Evolutionary conservation across 148 eudicot genomes (phyloP), one percentile per base, ranked within the genome.

Genomic region (Fagopyrum esculentum): DNA sequence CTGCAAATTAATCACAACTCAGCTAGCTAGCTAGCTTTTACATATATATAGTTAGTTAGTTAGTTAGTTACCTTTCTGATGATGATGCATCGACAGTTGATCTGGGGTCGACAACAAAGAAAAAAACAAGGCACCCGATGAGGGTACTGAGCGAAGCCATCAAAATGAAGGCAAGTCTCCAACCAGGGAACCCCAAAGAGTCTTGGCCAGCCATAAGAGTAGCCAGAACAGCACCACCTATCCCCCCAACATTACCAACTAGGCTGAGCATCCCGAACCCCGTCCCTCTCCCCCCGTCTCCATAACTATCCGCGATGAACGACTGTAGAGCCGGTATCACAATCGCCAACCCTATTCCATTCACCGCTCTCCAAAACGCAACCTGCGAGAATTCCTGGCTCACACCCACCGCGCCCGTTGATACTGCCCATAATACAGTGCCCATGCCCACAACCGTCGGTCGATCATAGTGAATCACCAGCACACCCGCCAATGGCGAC

Each of bases 271-370:
- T 78, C 77, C 98, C 98, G 74, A 94, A 94, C 19, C 97, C 98
- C 44, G 88, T 79, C 45, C 98, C 98, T 77, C 98, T 85, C 15
- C 81, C 89, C 57, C 84, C 85, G 78, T 94, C 98, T 73, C 60
- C 60, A 74, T 91, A 91, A 74, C 93, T 89, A 75, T 94, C 98
- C 3, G 98, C 98, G 74, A 94, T 88, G 76, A 94, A 91, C 7
- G 98, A 94, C 80, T 94, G 98, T 3, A 94, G 88, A 9, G 97
- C 95, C 0, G 98, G 98, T 45, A 91, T 94, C 81, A 94, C 98
- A 51, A 94, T 91, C 35, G 97, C 98, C 13, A 94, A 86, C 43
- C 98, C 98, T 49, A 94, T 81, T 4, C 98, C 98, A 81, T 94
- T 94, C n/a, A 94, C 75, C 3, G 90, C 96, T 76, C 97, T 88